Evolutionary conservation across 129 eudicot species (phyloP).

Genomic region (Escallonia herrerae): DNA sequence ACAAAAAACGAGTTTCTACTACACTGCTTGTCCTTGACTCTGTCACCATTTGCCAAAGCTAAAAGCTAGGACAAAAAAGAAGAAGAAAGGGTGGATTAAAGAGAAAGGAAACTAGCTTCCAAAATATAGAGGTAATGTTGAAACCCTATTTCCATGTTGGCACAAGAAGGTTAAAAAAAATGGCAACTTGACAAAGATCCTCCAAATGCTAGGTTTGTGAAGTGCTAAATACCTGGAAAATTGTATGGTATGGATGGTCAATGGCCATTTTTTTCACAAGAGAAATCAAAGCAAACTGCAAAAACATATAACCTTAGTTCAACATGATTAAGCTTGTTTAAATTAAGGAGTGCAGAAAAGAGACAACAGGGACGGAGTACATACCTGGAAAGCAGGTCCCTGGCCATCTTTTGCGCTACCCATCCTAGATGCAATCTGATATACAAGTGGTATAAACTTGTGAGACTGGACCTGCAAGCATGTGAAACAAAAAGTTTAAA

Average conservation of each 20-base stretch:
- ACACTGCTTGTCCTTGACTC: conserved; percentile 97
- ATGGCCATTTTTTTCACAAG: conserved; percentile 89
- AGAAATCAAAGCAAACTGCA: conserved; percentile 92
- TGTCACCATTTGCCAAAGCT: conserved; percentile 93
- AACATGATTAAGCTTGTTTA: too few relatives aligned
- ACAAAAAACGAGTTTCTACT: conserved; percentile 93
- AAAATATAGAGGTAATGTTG: background rate
- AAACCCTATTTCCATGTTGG: background rate
- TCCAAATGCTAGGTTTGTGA: background rate
- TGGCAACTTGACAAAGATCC: background rate
- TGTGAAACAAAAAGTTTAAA: background rate
- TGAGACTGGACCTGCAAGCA: conserved; percentile 77
- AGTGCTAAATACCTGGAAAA: conserved; percentile 65
- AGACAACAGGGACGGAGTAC: background rate
- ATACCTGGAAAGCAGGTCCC: conserved; percentile 85
- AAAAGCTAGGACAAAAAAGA: conserved; percentile 49
- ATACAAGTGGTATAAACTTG: conserved; percentile 89
- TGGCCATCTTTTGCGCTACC: conserved; percentile 73
- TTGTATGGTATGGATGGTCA: conserved; percentile 95
- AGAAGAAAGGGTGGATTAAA: conserved; percentile 5
- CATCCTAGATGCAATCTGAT: conserved; percentile 95
- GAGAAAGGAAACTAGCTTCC: conserved; percentile 4
- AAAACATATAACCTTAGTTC: background rate
- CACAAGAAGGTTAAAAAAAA: background rate
- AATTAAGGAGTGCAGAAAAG: background rate